Base-by-base conservation (phyloP, 179 eudicot genomes). In the Pouteria campechiana region DNA sequence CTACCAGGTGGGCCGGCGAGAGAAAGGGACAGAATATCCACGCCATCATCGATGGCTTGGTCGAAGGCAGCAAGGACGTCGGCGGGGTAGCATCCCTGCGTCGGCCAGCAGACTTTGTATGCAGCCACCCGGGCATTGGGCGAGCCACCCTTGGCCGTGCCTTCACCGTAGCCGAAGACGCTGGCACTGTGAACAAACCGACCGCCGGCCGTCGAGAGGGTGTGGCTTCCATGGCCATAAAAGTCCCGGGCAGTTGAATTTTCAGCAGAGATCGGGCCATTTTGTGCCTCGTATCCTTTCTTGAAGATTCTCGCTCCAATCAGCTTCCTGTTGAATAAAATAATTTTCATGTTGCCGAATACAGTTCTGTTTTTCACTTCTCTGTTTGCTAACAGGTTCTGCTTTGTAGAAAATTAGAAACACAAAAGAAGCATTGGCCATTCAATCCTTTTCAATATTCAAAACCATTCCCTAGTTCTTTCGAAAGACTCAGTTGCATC, bases 81-180 rank as follows among this genome's bases (percentile, higher is more conserved):
- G 1, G 64, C 53, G 15, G 58, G 67, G 13, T 20, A 59, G 57
- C 78, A 72, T 23, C 37, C 52, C 2, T 30, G 28, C 0, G 51
- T 37, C 1, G 60, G 48, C 75, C 73, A 79, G 40, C 94, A 83
- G 0, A 76, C 80, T 54, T 72, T 84, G 67, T 83, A 83, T 1
- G 83, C 61, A 7, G 86, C 90, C 13, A 74, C 86, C 3, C 86
- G 54, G 1, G 90, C 90, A 28, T 29, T 43, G 0, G 94, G 94
- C 1, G 94, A 74, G 0, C 90, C 90, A 4, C 94, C 94, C 31
- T 76, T 80, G 2, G 72, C 83, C 0, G 76, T 69, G 14, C 92
- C 92, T 2, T 35, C 49, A 7, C 28, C 55, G 0, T 46, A 0
- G 3, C 75, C 85, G 4, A 37, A 17, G n/a, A 74, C 37, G 2